phyloP scores from a whole-genome alignment of 2,329 filamentous ascomycete species.

The Coniochaeta sp. region DNA sequence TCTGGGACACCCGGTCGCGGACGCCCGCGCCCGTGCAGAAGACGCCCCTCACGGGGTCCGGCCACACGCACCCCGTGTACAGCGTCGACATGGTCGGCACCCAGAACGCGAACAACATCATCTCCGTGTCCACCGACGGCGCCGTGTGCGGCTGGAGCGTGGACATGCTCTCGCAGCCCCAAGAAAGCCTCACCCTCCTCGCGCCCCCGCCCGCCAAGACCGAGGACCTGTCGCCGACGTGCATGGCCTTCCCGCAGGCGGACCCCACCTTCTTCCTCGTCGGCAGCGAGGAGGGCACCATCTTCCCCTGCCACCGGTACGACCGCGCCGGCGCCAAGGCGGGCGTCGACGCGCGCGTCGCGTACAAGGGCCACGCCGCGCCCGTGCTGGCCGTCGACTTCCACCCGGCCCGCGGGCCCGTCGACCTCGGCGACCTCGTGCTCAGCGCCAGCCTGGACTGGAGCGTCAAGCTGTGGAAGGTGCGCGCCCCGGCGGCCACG shows the following conservation, averaged over 20 bases:
- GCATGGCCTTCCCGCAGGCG: constrained; percentile 87
- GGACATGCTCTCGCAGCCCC: constrained; percentile 94
- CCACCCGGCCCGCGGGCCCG: constrained; percentile 83
- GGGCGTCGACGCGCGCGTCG: constrained; percentile 81
- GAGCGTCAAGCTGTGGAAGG: constrained; percentile 96
- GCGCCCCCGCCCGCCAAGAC: constrained; percentile 82
- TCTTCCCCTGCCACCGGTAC: constrained; percentile 94
- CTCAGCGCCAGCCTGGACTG: constrained; percentile 91
- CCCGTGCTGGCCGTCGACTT: constrained; percentile 96
- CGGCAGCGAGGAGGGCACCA: constrained; percentile 91
- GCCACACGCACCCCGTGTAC: constrained; percentile 95
- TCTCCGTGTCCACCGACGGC: constrained; percentile 93
- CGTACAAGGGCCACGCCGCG: constrained; percentile 83
- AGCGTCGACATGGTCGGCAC: constrained; percentile 93
- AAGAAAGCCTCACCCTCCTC: constrained; percentile 84
- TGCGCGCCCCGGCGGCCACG: constrained; percentile 51
- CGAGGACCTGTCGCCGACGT: constrained; percentile 91
- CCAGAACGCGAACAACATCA: constrained; percentile 97
- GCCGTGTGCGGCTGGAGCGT: constrained; percentile 96
- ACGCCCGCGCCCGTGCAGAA: constrained; percentile 81
- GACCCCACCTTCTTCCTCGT: constrained; percentile 98
- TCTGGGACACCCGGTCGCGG: constrained; percentile 93
- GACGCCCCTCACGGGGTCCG: constrained; percentile 88
- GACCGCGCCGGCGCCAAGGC: constrained; percentile 96
- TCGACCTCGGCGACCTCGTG: constrained; percentile 90